These are phyloP conservation scores for Puccinia horiana DNA, from an alignment of 1,284 basidiomycete genomes.

Conservation along the genomic window DNA sequence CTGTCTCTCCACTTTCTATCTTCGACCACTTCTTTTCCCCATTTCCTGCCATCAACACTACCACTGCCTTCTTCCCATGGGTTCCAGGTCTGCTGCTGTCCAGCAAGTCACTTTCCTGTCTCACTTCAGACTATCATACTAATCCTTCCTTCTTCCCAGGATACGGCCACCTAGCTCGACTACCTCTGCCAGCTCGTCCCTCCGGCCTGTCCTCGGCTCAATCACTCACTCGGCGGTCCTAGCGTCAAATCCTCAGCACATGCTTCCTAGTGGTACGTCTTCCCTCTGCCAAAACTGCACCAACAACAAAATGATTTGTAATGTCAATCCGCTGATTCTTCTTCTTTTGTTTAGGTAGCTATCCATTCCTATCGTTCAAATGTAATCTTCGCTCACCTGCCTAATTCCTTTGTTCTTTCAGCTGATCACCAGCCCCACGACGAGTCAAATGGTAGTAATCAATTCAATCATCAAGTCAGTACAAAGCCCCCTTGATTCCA, in stretches of 20 bases:
- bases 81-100: slow-evolving; percentile 41
- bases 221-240: slow-evolving; percentile 2
- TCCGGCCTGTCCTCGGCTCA: slow-evolving; percentile 23
- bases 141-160: not conserved
- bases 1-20: no score
- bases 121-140: not conserved
- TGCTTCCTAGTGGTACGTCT: not conserved
- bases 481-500: not conserved
- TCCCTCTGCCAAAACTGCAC: not conserved
- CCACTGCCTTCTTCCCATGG: no score
- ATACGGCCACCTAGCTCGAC: slow-evolving; percentile 32
- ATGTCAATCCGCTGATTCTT: not conserved
- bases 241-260: not conserved
- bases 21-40: no score
- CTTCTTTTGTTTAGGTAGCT: not conserved
- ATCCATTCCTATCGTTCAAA: not conserved
- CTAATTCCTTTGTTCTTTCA: not conserved
- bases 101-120: not conserved
- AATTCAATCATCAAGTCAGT: slow-evolving; percentile 36
- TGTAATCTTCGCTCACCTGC: not conserved
- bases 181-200: slow-evolving; percentile 9
- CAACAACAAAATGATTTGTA: not conserved
- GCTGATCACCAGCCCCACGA: slow-evolving; percentile 8
- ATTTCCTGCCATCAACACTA: no score
- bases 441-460: slow-evolving; percentile 27